Conservation (phyloP, 2,329 filamentous ascomycete species). For the Penicillium capsulatum region DNA sequence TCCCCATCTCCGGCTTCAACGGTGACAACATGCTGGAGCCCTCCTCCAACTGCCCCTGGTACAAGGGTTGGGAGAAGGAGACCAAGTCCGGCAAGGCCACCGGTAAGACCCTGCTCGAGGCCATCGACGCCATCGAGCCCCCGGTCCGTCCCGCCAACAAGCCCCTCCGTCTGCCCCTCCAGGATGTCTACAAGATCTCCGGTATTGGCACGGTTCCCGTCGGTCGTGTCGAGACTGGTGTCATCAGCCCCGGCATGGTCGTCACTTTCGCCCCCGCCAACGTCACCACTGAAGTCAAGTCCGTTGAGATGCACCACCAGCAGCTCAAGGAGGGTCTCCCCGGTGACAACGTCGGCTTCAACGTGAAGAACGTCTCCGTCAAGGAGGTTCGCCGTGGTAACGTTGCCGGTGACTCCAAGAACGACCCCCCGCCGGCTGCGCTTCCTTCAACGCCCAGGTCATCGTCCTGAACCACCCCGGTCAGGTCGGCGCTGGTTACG, state of each 20-base stretch:
- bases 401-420: conserved; percentile 99
- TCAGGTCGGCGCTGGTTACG: conserved; percentile 98
- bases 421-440: conserved; percentile 84
- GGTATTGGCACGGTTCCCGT: conserved; percentile 99
- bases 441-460: conserved; percentile 99
- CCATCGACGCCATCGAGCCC: conserved; percentile 92
- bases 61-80: conserved; percentile 99
- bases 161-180: conserved; percentile 99
- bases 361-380: conserved; percentile 99
- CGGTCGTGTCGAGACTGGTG: conserved; percentile 99
- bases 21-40: conserved; percentile 98
- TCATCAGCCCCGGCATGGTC: conserved; percentile 77
- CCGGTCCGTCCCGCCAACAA: conserved; percentile 95
- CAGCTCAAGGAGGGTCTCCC: conserved; percentile 91
- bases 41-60: conserved; percentile 97
- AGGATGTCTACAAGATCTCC: conserved; percentile 99
- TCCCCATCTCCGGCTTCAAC: conserved; percentile 99
- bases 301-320: conserved; percentile 99
- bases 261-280: conserved; percentile 97
- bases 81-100: conserved; percentile 77
- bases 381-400: conserved; percentile 99
- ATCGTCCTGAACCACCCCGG: conserved; percentile 99
- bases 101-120: conserved; percentile 98
- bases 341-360: conserved; percentile 99
- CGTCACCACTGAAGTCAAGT: conserved; percentile 99